phyloP scores from a whole-genome alignment of 805 yeast genomes.

The Candida rishiriensis region DNA sequence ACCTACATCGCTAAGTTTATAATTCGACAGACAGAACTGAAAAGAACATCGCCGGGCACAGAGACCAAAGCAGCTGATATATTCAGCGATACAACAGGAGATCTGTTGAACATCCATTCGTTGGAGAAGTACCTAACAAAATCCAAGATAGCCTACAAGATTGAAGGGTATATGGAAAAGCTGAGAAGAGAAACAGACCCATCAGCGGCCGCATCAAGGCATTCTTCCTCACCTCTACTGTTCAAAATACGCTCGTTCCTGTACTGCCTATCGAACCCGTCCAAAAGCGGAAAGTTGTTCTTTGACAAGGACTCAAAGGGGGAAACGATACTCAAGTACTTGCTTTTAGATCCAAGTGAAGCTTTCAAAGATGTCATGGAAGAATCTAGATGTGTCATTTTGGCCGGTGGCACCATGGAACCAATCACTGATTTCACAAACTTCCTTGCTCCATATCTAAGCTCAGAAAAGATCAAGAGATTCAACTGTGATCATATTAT shows the following conservation, averaged over 20 bases:
- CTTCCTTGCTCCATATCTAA: conserved; percentile 60
- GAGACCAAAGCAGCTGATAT: conserved; percentile 49
- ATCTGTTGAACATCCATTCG: conserved; percentile 63
- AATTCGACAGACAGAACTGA: conserved; percentile 20
- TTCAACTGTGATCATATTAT: conserved; percentile 84
- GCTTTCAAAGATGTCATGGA: conserved; percentile 63
- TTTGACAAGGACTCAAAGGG: conserved; percentile 43
- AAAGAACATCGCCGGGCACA: conserved; percentile 44
- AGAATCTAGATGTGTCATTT: conserved; percentile 60
- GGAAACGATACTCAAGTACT: conserved; percentile 48
- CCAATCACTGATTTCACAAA: conserved; percentile 70
- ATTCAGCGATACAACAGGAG: conserved; percentile 58
- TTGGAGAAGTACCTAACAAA: conserved; percentile 57
- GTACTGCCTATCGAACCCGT: conserved; percentile 63
- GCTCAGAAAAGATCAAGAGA: conserved; percentile 35
- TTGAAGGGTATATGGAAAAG: conserved; percentile 62
- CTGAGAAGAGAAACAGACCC: conserved; percentile 6
- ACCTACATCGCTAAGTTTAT: conserved; percentile 49
- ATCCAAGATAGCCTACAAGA: conserved; percentile 78
- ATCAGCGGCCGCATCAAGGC: too few relatives aligned
- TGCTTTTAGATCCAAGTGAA: conserved; percentile 75
- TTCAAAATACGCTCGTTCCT: conserved; percentile 66
- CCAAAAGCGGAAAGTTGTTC: conserved; percentile 71
- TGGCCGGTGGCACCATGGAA: conserved; percentile 96
- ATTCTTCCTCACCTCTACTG: conserved; percentile 47